Evolutionary conservation across 352 stramenopile species (phyloP), one percentile per base, ranked within the genome.

Genomic region (Phytophthora quininea): DNA sequence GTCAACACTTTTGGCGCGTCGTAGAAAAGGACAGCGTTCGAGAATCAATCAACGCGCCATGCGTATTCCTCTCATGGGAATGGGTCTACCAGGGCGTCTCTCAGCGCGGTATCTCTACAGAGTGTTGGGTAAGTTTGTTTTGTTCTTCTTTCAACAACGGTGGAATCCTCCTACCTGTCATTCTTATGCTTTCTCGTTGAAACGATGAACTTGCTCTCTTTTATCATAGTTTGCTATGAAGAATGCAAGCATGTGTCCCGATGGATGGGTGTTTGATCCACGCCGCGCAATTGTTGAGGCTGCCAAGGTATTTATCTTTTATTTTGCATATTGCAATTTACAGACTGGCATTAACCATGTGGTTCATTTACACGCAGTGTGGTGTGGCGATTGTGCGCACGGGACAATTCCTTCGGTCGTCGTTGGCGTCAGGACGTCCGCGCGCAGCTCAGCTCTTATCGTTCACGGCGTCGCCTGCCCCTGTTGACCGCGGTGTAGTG

Each of bases 81-180:
- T 95, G 88, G 88, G 80, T 93, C 5, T 95, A 91, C 60, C 88
- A 95, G 50, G 88, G 88, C 52, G 88, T 93, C 43, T 92, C 88
- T 0, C 84, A 91, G 50, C 82, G 76, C 14, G 85, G 88, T 6
- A 93, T 95, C 54, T 91, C 83, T 3, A 89, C 82, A 9, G 86
- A 93, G 63, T 93, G 86, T 71, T 93, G 86, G 86, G 85, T 91
- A 76, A 32, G 74, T 32, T 49, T 57, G 11, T 52, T 27, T 68
- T 50, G 51, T 33, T 24, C 19, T 24, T 24, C 19, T 24, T 24
- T 24, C 19, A 24, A 24, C 19, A 24, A 24, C 19, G 19, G 19
- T 24, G 19, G 19, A 24, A 24, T 24, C 19, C 19, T 24, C 19
- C 19, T 24, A 24, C 19, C 19, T 24, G 19, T 24, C 19, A 24